Conservation (phyloP, 768 basidiomycete species). For the Boletus barrowsii region DNA sequence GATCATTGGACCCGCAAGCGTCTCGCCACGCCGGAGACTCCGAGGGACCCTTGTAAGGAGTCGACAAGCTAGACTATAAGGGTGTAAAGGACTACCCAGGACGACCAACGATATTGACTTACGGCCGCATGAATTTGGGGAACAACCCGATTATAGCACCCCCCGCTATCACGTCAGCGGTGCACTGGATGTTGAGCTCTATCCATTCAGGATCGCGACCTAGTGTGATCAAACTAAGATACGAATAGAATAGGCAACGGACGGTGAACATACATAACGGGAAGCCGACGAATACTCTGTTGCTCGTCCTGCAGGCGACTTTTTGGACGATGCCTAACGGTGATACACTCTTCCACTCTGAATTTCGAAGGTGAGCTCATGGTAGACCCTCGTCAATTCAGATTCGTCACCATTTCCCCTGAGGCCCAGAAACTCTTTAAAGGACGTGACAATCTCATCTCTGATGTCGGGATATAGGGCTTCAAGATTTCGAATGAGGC, state of each 20-base stretch:
- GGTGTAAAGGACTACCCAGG: not conserved
- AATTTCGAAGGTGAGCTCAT: not conserved
- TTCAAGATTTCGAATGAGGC: not conserved
- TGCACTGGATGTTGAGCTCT: constrained; percentile 28
- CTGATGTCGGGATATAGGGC: not conserved
- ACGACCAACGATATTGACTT: not conserved
- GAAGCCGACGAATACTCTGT: constrained; percentile 42
- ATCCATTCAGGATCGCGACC: constrained; percentile 40
- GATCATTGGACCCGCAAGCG: constrained; percentile 29
- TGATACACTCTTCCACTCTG: constrained; percentile 2
- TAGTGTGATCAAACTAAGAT: constrained; percentile 16
- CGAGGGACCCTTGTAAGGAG: not conserved
- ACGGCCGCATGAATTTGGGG: constrained; percentile 26
- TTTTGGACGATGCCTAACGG: not conserved
- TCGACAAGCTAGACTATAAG: not conserved
- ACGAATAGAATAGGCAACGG: not conserved
- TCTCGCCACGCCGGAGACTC: constrained; percentile 3
- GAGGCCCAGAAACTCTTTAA: not conserved
- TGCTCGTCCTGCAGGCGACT: not conserved
- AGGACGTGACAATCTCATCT: not conserved
- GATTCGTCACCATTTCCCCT: not conserved
- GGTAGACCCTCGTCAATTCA: not conserved
- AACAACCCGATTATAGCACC: constrained; percentile 23
- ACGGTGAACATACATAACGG: constrained; percentile 38
- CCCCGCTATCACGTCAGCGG: constrained; percentile 24